phyloP scores from a whole-genome alignment of 352 stramenopile genomes.

The Pythium plurisporium region DNA sequence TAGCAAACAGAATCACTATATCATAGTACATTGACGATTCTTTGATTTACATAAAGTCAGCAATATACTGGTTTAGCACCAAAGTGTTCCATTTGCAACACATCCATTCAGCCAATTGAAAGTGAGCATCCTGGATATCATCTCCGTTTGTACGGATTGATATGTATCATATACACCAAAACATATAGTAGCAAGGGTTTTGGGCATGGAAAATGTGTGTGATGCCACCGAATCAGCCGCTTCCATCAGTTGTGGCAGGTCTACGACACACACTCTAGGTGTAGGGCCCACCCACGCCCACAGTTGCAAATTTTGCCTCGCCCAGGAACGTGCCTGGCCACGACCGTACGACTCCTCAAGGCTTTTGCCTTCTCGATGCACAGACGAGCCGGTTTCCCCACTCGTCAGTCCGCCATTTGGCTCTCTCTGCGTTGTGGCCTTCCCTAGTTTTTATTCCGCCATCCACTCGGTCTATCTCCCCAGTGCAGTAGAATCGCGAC shows the following conservation, averaged over 20 bases:
- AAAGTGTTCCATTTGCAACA: too few relatives aligned
- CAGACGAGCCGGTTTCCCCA: neutral
- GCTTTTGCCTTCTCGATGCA: neutral
- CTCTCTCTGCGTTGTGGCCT: neutral
- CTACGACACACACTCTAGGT: neutral
- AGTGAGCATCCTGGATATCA: too few relatives aligned
- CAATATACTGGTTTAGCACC: too few relatives aligned
- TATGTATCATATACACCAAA: neutral
- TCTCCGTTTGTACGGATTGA: neutral
- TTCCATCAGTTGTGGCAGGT: neutral
- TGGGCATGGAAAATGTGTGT: too few relatives aligned
- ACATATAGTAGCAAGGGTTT: neutral
- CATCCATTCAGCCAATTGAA: too few relatives aligned
- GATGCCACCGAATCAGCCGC: neutral
- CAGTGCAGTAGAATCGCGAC: constrained; percentile 15
- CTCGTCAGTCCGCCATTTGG: neutral
- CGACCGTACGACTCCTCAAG: neutral
- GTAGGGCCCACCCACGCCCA: neutral
- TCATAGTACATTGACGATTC: too few relatives aligned
- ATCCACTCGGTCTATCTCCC: constrained; percentile 3
- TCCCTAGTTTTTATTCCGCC: constrained; percentile 2
- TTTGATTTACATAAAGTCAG: too few relatives aligned
- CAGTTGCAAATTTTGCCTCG: neutral
- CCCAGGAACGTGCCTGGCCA: neutral
- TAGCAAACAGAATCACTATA: too few relatives aligned